Conservation (phyloP, 495 filamentous ascomycete genomes). For the Amorphotheca resinae region DNA sequence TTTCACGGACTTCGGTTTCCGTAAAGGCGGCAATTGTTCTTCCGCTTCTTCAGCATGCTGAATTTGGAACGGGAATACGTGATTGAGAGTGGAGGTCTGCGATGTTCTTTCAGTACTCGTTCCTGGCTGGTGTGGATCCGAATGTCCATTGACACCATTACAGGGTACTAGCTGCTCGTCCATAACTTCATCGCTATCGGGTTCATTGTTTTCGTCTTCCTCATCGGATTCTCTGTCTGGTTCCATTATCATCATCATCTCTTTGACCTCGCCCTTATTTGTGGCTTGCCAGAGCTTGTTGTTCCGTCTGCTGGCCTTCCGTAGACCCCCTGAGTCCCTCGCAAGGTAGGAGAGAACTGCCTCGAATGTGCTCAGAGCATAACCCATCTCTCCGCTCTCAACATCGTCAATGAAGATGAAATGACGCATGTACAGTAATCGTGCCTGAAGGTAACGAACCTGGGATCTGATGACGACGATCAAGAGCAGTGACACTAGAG, state of each 20-base stretch:
- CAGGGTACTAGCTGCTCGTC: conserved; percentile 16
- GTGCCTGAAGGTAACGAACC: conserved; percentile 75
- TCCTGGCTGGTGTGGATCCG: conserved; percentile 31
- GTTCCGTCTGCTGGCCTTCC: conserved; percentile 76
- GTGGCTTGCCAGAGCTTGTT: conserved; percentile 80
- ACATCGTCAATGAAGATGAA: conserved; percentile 97
- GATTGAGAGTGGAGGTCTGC: conserved; percentile 48
- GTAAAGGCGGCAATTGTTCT: conserved; percentile 29
- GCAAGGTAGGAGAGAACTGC: conserved; percentile 86
- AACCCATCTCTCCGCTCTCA: conserved; percentile 92
- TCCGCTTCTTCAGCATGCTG: conserved; percentile 24
- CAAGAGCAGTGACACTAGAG: conserved; percentile 81
- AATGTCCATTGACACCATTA: conserved; percentile 33
- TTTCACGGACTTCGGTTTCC: conserved; percentile 62
- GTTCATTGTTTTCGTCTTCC: conserved; percentile 35
- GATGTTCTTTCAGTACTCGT: conserved; percentile 33
- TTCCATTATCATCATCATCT: conserved; percentile 70
- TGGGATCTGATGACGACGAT: conserved; percentile 90
- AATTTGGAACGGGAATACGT: conserved; percentile 82
- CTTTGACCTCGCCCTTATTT: conserved; percentile 56
- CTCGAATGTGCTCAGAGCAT: conserved; percentile 93
- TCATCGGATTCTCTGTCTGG: conserved; percentile 29
- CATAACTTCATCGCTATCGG: conserved; percentile 26
- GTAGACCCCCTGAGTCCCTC: conserved; percentile 66
- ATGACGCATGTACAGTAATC: conserved; percentile 82